A percentile compares a stretch with the other conserved stretches of the same genome.
These are phyloP conservation scores for Psilocybe cubensis DNA, from an alignment of 768 basidiomycete species.

Conservation along the genomic window DNA sequence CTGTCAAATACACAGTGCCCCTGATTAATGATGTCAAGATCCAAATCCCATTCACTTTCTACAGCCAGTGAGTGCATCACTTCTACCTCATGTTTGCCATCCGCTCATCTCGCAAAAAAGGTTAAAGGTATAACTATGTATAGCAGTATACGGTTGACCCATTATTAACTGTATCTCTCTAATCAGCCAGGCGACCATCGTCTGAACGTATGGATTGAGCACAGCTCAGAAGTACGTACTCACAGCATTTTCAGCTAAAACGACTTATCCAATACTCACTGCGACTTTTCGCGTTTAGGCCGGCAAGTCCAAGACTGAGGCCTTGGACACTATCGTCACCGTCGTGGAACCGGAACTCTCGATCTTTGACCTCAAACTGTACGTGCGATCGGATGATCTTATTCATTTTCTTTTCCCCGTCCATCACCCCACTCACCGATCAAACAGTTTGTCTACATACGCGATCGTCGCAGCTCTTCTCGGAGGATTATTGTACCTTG, in stretches of 20 bases:
- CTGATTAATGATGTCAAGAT: slow-evolving; percentile 61
- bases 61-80: slow-evolving; percentile 72
- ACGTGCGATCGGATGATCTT: slow-evolving; percentile 33
- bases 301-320: slow-evolving; percentile 61
- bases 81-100: not conserved
- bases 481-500: slow-evolving; percentile 64
- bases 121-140: slow-evolving; percentile 55
- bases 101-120: slow-evolving; percentile 34
- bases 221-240: slow-evolving; percentile 58
- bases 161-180: not conserved
- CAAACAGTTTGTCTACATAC: slow-evolving; percentile 65
- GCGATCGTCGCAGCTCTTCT: slow-evolving; percentile 66
- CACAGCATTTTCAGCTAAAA: not conserved
- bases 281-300: too few relatives aligned
- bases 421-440: slow-evolving; percentile 1
- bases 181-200: slow-evolving; percentile 73
- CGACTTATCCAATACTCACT: slow-evolving; percentile 1
- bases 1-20: slow-evolving; percentile 52
- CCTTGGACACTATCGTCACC: slow-evolving; percentile 76
- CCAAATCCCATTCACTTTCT: slow-evolving; percentile 71
- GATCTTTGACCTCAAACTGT: slow-evolving; percentile 83
- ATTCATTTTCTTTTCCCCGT: not conserved
- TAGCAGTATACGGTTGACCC: not conserved
- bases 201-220: slow-evolving; percentile 78
- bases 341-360: slow-evolving; percentile 82